Conservation (phyloP, 2,329 filamentous ascomycete genomes). For the Metarhizium rileyi region DNA sequence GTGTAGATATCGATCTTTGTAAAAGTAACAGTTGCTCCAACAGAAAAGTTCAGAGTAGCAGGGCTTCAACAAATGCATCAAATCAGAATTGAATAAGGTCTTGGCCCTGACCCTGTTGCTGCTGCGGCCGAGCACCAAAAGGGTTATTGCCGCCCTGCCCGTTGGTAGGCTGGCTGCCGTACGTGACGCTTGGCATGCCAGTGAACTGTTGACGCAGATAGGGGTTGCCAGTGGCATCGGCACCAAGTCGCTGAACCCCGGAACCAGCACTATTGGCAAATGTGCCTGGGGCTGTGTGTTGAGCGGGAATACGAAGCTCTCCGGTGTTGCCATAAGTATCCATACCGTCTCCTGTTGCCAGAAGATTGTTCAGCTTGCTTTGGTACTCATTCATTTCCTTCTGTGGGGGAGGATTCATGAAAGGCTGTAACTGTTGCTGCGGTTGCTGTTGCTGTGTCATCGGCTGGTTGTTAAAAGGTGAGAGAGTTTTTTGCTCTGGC, state of each 20-base stretch:
- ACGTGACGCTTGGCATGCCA: conserved; percentile 55
- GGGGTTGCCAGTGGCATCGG: conserved; percentile 73
- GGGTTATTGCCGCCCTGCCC: conserved; percentile 46
- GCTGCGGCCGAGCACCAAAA: conserved; percentile 42
- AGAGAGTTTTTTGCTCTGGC: conserved; percentile 74
- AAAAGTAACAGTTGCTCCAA: background rate
- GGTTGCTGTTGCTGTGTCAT: conserved; percentile 35
- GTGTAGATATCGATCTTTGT: background rate
- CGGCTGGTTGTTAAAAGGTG: conserved; percentile 41
- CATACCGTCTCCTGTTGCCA: conserved; percentile 81
- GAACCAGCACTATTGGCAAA: conserved; percentile 93
- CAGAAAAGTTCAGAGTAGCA: background rate
- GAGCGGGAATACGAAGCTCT: conserved; percentile 85
- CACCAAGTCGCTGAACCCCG: conserved; percentile 59
- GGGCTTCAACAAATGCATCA: background rate
- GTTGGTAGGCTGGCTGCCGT: conserved; percentile 43
- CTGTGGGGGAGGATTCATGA: conserved; percentile 30
- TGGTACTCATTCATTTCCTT: conserved; percentile 53
- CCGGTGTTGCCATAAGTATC: conserved; percentile 98
- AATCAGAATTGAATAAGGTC: conserved; percentile 55
- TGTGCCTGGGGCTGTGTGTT: conserved; percentile 91
- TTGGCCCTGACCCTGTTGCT: conserved; percentile 40
- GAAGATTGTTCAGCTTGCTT: conserved; percentile 74
- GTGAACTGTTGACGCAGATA: conserved; percentile 81
- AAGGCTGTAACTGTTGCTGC: conserved; percentile 22